Conservation (phyloP, 345 rosid genomes). For the Geranium rotundifolium region DNA sequence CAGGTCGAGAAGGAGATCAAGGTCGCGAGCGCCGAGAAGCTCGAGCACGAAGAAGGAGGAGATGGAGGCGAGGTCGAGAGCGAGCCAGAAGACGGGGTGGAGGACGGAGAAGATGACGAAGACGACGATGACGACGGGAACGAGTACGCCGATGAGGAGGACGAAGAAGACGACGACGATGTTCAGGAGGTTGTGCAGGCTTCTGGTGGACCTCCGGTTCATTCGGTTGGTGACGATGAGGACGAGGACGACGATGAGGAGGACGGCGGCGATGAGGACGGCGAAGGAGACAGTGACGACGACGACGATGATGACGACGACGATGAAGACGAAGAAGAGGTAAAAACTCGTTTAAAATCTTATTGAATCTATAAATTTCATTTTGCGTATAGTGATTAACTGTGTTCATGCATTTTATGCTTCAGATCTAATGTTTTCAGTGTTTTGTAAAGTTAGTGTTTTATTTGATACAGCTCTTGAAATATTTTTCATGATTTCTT, state of each 20-base stretch:
- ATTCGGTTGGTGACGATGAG: slow-evolving; percentile 22
- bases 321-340: slow-evolving; percentile 27
- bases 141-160: slow-evolving; percentile 18
- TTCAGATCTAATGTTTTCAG: no score
- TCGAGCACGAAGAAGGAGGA: slow-evolving; percentile 24
- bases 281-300: slow-evolving; percentile 31
- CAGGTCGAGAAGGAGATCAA: slow-evolving; percentile 10
- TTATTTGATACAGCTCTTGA: no score
- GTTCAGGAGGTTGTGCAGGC: no score
- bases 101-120: slow-evolving; percentile 17
- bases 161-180: slow-evolving; percentile 33
- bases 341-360: no score
- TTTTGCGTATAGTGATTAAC: no score
- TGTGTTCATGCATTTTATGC: no score
- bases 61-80: no score
- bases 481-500: no score
- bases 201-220: no score
- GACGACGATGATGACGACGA: slow-evolving; percentile 44
- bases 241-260: slow-evolving; percentile 43
- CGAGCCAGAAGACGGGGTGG: slow-evolving; percentile 17
- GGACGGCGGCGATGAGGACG: slow-evolving; percentile 39
- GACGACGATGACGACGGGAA: slow-evolving; percentile 13
- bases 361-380: no score
- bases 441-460: no score
- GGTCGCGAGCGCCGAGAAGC: slow-evolving; percentile 14